phyloP scores from a whole-genome alignment of 1,139 yeast species.

The Nakaseomyces bracarensis region DNA sequence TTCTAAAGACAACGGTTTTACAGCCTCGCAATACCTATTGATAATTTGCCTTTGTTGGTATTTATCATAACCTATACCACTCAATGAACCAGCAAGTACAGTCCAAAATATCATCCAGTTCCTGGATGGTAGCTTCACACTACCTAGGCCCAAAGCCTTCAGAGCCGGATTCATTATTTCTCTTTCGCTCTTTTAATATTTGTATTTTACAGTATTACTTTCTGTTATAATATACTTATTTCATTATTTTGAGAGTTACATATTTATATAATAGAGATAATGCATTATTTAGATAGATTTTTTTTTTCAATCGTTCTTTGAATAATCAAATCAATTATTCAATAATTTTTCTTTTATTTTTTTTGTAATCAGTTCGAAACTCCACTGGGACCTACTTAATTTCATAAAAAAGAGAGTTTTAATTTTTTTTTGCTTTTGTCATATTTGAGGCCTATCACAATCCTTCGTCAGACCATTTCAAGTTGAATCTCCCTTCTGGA shows the following conservation, averaged over 20 bases:
- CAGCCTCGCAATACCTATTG: constrained; percentile 55
- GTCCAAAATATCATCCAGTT: constrained; percentile 92
- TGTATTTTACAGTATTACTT: background rate
- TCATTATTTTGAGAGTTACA: too few species aligned
- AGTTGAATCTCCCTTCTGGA: constrained; percentile 70
- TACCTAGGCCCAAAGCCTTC: constrained; percentile 76
- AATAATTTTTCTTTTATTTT: constrained; percentile 10
- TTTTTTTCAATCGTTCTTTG: too few species aligned
- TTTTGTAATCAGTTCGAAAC: background rate
- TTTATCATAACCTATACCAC: constrained; percentile 73
- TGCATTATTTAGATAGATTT: constrained; percentile 29
- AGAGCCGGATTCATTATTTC: constrained; percentile 68
- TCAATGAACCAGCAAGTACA: constrained; percentile 54
- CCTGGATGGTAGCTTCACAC: constrained; percentile 71
- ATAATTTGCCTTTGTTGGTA: constrained; percentile 61
- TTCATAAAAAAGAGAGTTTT: too few species aligned
- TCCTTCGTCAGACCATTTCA: constrained; percentile 52
- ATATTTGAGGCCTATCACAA: background rate
- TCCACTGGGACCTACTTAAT: background rate
- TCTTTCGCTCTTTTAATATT: constrained; percentile 15
- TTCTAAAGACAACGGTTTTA: constrained; percentile 43
- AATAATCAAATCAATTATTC: too few species aligned
- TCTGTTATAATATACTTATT: too few species aligned
- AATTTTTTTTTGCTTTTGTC: too few species aligned
- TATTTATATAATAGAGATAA: too few species aligned